Conservation (phyloP, 1,139 yeast genomes). For the Lodderomyces oxycetoniae region DNA sequence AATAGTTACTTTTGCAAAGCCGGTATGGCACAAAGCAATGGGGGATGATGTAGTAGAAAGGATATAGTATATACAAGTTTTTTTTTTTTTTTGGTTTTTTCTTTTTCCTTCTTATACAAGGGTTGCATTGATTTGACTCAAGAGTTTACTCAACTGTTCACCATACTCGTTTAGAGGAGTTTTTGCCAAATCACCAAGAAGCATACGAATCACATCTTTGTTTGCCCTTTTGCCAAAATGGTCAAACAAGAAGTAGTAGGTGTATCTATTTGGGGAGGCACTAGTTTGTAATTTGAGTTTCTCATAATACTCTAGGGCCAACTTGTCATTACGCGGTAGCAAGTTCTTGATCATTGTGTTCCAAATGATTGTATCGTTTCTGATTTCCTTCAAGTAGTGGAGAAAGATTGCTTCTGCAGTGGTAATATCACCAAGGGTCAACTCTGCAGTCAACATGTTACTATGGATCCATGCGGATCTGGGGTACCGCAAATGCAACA, state of each 20-base stretch:
- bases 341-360: slow-evolving; percentile 56
- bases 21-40: slow-evolving; percentile 44
- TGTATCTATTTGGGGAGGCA: slow-evolving; percentile 46
- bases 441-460: slow-evolving; percentile 56
- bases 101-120: slow-evolving; percentile 2
- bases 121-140: slow-evolving; percentile 1
- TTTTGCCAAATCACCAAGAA: slow-evolving; percentile 33
- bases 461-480: slow-evolving; percentile 44
- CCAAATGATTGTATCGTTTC: slow-evolving; percentile 46
- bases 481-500: slow-evolving; percentile 30
- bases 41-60: slow-evolving; percentile 25
- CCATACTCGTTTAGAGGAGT: slow-evolving; percentile 34
- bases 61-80: slow-evolving; percentile 3
- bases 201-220: slow-evolving; percentile 27
- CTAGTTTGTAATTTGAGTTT: slow-evolving; percentile 18
- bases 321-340: slow-evolving; percentile 29
- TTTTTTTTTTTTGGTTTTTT: background rate
- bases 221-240: slow-evolving; percentile 37
- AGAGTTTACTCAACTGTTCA: slow-evolving; percentile 27
- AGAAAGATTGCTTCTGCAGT: slow-evolving; percentile 49
- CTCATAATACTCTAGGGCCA: slow-evolving; percentile 40
- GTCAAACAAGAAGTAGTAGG: slow-evolving; percentile 51
- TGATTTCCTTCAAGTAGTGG: slow-evolving; percentile 29
- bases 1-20: slow-evolving; percentile 44
- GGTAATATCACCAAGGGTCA: slow-evolving; percentile 43